A percentile compares a stretch with the other conserved stretches of the same genome.
These are phyloP conservation scores for Gonapodya prolifera DNA, from an alignment of 192 early-diverging fungal species.

Conservation along the genomic window DNA sequence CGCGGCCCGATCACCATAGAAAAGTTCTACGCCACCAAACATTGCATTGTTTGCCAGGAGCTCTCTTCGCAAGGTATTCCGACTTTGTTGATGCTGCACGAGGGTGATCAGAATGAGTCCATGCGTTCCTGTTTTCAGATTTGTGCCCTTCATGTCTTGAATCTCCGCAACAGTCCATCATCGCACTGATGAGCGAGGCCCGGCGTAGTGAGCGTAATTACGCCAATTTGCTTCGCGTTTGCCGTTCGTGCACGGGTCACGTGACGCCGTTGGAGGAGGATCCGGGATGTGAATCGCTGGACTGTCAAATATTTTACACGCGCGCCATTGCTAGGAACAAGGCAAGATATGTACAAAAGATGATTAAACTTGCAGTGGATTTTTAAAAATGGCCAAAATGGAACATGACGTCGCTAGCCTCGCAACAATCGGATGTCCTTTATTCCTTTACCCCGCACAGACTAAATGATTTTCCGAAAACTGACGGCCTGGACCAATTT, in stretches of 20 bases:
- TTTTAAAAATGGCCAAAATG: background rate
- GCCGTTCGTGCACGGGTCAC: background rate
- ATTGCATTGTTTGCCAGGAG: constrained; percentile 48
- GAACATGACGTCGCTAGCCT: no score
- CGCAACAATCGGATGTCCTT: no score
- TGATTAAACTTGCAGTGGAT: background rate
- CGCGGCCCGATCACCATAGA: constrained; percentile 38
- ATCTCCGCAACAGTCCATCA: background rate
- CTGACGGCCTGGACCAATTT: no score
- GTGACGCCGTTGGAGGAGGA: background rate
- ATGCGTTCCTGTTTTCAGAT: background rate
- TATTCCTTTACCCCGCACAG: no score
- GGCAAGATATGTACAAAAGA: background rate
- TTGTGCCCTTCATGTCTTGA: background rate
- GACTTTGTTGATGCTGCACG: background rate
- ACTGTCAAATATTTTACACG: background rate
- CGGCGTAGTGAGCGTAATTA: background rate
- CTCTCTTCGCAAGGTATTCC: constrained; percentile 23
- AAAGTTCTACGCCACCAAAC: constrained; percentile 50
- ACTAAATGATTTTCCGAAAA: no score
- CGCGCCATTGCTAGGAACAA: background rate
- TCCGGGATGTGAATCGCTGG: background rate
- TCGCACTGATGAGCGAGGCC: background rate
- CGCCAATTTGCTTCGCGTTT: background rate
- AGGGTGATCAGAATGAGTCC: background rate